Evolutionary conservation across 129 eudicot genomes (phyloP).

Genomic region (Artemisia annua): DNA sequence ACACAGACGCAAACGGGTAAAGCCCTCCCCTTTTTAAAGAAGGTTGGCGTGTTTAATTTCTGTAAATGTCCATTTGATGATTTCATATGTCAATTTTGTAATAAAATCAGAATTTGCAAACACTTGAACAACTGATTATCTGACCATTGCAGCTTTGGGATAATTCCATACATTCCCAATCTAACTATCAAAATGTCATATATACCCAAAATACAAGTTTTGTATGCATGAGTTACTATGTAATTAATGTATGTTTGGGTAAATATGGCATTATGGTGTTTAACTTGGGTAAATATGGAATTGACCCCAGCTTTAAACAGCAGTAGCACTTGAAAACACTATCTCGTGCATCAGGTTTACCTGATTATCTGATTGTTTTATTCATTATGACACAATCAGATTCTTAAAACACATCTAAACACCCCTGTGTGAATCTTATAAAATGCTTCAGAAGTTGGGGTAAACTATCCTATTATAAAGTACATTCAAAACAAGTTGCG

Average conservation of each 20-base stretch:
- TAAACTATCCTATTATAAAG: background rate
- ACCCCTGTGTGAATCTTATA: background rate
- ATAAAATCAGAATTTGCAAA: background rate
- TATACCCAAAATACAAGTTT: no score
- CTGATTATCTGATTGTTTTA: constrained; percentile 13
- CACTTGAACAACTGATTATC: background rate
- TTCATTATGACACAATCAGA: background rate
- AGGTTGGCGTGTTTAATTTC: no score
- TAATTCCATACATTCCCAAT: no score
- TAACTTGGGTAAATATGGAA: no score
- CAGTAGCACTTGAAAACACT: background rate
- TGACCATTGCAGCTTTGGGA: background rate
- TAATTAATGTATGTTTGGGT: no score
- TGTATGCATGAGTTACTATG: no score
- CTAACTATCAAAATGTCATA: no score
- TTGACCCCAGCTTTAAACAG: background rate
- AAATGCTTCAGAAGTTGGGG: constrained; percentile 15
- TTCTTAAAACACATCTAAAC: background rate
- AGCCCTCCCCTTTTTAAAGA: no score
- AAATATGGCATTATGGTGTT: no score
- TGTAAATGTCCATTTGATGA: background rate
- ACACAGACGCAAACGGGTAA: no score
- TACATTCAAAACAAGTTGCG: background rate
- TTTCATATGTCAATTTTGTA: background rate
- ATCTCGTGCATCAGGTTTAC: background rate